Percentiles rank a stretch among this genome's conserved stretches.
These are phyloP conservation scores for Trifolium repens DNA, from an alignment of 306 rosid species.

Conservation along the genomic window DNA sequence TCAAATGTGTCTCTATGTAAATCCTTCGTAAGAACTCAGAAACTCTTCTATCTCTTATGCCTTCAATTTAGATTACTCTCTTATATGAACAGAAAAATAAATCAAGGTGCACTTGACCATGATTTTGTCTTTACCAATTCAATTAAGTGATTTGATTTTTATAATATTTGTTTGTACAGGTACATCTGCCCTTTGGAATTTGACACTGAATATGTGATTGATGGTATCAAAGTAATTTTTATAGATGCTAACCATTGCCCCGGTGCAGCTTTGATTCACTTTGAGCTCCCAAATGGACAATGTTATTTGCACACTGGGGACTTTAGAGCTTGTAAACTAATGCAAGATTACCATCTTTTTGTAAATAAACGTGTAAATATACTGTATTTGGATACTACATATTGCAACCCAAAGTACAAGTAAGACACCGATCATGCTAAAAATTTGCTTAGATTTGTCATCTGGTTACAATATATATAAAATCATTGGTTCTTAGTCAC, in stretches of 20 bases:
- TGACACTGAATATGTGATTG: constrained; percentile 46
- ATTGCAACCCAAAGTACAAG: constrained; percentile 65
- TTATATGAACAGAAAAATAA: constrained; percentile 1
- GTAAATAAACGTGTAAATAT: constrained; percentile 53
- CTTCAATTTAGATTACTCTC: constrained; percentile 8
- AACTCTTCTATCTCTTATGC: constrained; percentile 14
- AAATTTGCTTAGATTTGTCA: constrained; percentile 8
- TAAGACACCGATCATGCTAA: constrained; percentile 36
- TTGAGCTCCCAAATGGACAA: constrained; percentile 53
- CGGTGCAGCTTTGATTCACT: constrained; percentile 65
- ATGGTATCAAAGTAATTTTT: constrained; percentile 56
- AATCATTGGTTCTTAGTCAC: constrained; percentile 28
- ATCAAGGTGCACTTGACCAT: constrained; percentile 2
- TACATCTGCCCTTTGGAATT: constrained; percentile 54
- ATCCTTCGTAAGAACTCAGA: constrained; percentile 50
- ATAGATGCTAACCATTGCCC: constrained; percentile 68
- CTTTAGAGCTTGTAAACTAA: constrained; percentile 56
- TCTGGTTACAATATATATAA: neutral
- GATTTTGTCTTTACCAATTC: constrained; percentile 22
- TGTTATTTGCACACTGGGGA: constrained; percentile 63
- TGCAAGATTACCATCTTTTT: constrained; percentile 52
- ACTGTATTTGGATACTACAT: constrained; percentile 63
- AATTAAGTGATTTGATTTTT: constrained; percentile 20
- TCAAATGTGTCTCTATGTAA: constrained; percentile 57
- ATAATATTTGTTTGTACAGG: constrained; percentile 42